Evolutionary conservation across 768 basidiomycete species (phyloP).

Genomic region (Lactifluus rugatus): DNA sequence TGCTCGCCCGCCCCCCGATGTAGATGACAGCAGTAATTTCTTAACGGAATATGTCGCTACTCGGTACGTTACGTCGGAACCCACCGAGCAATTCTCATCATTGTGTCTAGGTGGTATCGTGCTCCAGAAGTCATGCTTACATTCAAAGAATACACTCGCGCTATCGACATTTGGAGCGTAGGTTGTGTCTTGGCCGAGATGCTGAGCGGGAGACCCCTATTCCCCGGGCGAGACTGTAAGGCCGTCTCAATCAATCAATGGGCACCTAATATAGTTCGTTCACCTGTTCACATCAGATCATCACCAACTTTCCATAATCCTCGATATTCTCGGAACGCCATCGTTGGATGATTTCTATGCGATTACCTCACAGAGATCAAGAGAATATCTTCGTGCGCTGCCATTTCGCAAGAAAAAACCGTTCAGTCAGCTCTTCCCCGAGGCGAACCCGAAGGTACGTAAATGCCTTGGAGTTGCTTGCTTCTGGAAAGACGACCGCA

Average conservation of each 20-base stretch:
- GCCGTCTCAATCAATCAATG: constrained; percentile 16
- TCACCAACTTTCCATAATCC: constrained; percentile 85
- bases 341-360: constrained; percentile 93
- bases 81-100: constrained; percentile 13
- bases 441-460: constrained; percentile 57
- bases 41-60: constrained; percentile 97
- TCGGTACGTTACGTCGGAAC: constrained; percentile 35
- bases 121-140: constrained; percentile 98
- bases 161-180: constrained; percentile 82
- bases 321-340: constrained; percentile 88
- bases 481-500: not conserved
- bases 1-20: constrained; percentile 61
- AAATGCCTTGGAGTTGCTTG: not conserved
- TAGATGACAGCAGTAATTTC: constrained; percentile 70
- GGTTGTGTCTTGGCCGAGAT: constrained; percentile 87
- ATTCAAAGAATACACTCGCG: constrained; percentile 89
- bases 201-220: constrained; percentile 84
- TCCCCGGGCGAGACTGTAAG: constrained; percentile 91
- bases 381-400: constrained; percentile 83
- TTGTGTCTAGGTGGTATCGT: constrained; percentile 71
- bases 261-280: not conserved
- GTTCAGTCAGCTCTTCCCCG: constrained; percentile 61
- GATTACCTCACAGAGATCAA: constrained; percentile 67
- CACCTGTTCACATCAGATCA: constrained; percentile 51
- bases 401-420: constrained; percentile 77